Conservation (phyloP, 768 basidiomycete species). For the Lenzites betulinus region DNA sequence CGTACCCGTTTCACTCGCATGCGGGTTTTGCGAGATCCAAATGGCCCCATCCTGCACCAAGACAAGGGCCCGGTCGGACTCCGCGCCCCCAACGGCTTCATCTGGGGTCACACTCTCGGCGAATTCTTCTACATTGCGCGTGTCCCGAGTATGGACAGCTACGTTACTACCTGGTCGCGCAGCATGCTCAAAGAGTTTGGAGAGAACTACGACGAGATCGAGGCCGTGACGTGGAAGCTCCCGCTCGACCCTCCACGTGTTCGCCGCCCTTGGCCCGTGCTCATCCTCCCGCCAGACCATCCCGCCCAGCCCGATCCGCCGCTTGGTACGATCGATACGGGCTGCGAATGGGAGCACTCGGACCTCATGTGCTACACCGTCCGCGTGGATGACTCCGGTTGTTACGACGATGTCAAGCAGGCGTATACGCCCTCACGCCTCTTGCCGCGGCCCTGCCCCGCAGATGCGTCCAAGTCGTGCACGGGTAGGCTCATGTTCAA, state of each 20-base stretch:
- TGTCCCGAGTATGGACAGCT: constrained; percentile 20
- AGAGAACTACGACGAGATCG: constrained; percentile 30
- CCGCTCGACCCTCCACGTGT: constrained; percentile 25
- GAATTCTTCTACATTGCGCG: constrained; percentile 18
- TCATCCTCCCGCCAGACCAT: constrained; percentile 11
- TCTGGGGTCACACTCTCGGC: constrained; percentile 18
- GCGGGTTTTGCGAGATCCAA: constrained; percentile 5
- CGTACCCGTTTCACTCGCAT: constrained; percentile 7
- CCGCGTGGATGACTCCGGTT: neutral
- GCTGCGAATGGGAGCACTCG: constrained; percentile 21
- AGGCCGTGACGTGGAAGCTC: constrained; percentile 5
- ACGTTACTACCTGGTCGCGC: constrained; percentile 36
- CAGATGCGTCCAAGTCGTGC: neutral
- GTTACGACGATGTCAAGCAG: neutral
- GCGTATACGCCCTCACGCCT: fast-evolving
- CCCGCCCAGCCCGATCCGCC: neutral
- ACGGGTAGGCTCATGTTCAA: neutral
- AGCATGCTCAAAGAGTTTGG: constrained; percentile 38
- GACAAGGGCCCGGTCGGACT: constrained; percentile 21
- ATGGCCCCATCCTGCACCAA: constrained; percentile 18
- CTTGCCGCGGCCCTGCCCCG: neutral
- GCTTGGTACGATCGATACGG: constrained; percentile 21
- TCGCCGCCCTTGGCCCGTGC: constrained; percentile 29
- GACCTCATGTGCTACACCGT: neutral
- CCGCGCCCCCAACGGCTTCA: constrained; percentile 20